Evolutionary conservation across 2,329 filamentous ascomycete species (phyloP).

Genomic region (Paecilomyces variotii): DNA sequence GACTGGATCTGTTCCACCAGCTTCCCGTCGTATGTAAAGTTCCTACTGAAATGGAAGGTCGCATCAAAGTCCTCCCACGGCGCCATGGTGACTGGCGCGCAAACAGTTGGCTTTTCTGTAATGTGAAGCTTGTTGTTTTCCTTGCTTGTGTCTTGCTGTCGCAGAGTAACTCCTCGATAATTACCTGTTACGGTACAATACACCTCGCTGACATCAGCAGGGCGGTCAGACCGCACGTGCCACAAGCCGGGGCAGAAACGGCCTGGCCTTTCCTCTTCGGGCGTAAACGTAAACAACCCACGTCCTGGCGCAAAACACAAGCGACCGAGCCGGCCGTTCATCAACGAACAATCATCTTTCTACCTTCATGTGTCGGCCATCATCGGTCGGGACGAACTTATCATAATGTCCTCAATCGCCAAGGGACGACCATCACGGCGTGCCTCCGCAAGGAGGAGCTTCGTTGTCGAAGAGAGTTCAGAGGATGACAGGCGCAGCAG

Average conservation of each 20-base stretch:
- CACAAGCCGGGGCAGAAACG: conserved; percentile 27
- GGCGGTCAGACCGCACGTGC: conserved; percentile 17
- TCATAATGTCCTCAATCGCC: conserved; percentile 32
- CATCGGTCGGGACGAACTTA: conserved; percentile 4
- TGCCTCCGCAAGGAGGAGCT: conserved; percentile 58
- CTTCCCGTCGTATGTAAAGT: conserved; percentile 56
- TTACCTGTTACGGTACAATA: conserved; percentile 7
- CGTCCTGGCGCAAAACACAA: conserved; percentile 17
- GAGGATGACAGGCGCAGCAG: conserved; percentile 60
- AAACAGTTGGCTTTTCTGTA: neutral
- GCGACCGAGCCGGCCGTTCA: neutral
- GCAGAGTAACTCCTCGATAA: neutral
- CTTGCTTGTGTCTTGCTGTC: neutral
- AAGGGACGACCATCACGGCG: conserved; percentile 51
- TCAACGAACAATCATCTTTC: conserved; percentile 8
- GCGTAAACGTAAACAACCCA: conserved; percentile 32
- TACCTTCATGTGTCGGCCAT: conserved; percentile 20
- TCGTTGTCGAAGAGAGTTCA: conserved; percentile 68
- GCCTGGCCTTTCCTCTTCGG: conserved; percentile 23
- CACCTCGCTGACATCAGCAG: conserved; percentile 3
- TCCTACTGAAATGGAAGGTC: conserved; percentile 56
- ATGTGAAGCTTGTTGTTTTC: neutral
- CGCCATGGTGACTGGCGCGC: conserved; percentile 23
- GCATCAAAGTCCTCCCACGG: conserved; percentile 56
- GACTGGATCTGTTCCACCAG: conserved; percentile 56